Evolutionary conservation across 805 yeast genomes (phyloP).

Genomic region (Jamesozyma hellenica): DNA sequence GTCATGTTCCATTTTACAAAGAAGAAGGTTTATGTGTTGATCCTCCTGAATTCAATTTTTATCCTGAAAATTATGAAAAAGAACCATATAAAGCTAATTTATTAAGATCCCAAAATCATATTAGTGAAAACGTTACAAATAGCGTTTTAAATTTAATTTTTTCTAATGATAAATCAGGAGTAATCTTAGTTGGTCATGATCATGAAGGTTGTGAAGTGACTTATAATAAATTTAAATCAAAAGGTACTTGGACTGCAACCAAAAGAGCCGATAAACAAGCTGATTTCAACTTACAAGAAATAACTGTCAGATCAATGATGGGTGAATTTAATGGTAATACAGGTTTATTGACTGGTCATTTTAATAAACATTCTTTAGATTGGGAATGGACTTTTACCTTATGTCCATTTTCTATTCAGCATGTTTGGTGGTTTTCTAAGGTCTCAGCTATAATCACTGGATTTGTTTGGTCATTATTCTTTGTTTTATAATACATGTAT

Average conservation of each 20-base stretch:
- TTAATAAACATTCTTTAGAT: conserved; percentile 30
- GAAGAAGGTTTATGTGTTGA: conserved; percentile 75
- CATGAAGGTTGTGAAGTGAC: conserved; percentile 83
- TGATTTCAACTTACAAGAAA: conserved; percentile 45
- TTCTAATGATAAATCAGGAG: conserved; percentile 56
- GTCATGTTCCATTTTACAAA: conserved; percentile 87
- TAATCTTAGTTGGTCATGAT: conserved; percentile 89
- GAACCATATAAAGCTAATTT: conserved; percentile 63
- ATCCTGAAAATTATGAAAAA: conserved; percentile 40
- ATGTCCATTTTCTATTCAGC: conserved; percentile 82
- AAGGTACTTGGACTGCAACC: conserved; percentile 40
- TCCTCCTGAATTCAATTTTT: conserved; percentile 65
- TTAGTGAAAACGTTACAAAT: conserved; percentile 56
- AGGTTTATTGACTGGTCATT: conserved; percentile 73
- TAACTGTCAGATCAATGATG: conserved; percentile 90
- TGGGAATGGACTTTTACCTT: conserved; percentile 65
- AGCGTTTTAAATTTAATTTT: conserved; percentile 64
- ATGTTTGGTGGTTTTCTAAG: conserved; percentile 91
- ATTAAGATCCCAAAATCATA: conserved; percentile 78
- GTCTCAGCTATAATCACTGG: conserved; percentile 37
- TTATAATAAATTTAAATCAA: conserved; percentile 39
- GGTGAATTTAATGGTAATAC: conserved; percentile 89
- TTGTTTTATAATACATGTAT: conserved; percentile 2
- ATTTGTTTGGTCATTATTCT: conserved; percentile 29
- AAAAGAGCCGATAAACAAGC: conserved; percentile 12